Conservation (phyloP, 1,139 yeast genomes). For the Suhomyces chickasaworum region DNA sequence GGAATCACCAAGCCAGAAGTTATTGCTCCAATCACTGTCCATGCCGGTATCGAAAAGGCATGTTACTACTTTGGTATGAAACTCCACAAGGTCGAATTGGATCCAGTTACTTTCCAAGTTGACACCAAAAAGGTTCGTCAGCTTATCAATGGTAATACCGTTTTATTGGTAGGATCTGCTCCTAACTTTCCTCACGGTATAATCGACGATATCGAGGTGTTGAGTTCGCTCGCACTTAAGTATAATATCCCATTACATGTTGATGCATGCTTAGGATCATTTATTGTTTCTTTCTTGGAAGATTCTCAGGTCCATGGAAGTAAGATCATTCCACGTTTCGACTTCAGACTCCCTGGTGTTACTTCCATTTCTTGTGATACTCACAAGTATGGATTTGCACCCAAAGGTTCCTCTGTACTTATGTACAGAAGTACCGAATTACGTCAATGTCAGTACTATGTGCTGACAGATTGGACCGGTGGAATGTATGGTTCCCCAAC, state of each 20-base stretch:
- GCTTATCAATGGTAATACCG: slow-evolving; percentile 76
- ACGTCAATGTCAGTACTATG: slow-evolving; percentile 81
- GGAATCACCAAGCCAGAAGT: slow-evolving; percentile 81
- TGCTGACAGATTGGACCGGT: slow-evolving; percentile 86
- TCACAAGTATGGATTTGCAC: slow-evolving; percentile 97
- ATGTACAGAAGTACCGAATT: slow-evolving; percentile 75
- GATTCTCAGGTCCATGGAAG: slow-evolving; percentile 57
- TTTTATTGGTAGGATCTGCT: slow-evolving; percentile 86
- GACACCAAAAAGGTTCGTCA: slow-evolving; percentile 62
- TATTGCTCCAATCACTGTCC: slow-evolving; percentile 85
- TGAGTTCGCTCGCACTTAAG: slow-evolving; percentile 65
- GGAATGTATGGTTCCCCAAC: slow-evolving; percentile 97
- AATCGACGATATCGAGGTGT: slow-evolving; percentile 79
- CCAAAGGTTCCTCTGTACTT: slow-evolving; percentile 91
- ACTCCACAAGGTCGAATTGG: slow-evolving; percentile 77
- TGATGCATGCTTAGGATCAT: slow-evolving; percentile 94
- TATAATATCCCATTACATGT: slow-evolving; percentile 83
- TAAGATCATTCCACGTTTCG: slow-evolving; percentile 61
- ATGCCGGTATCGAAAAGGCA: slow-evolving; percentile 96
- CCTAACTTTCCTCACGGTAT: slow-evolving; percentile 98
- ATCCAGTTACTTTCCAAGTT: slow-evolving; percentile 67
- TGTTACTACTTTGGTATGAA: slow-evolving; percentile 88
- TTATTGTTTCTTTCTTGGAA: slow-evolving; percentile 78
- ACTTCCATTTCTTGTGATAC: slow-evolving; percentile 97
- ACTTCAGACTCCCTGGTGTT: slow-evolving; percentile 90